A percentile compares a stretch with the other conserved stretches of the same genome.
Evolutionary conservation across 805 yeast species (phyloP).

Genomic region (Sugiyamaella boreocaroliniensis): DNA sequence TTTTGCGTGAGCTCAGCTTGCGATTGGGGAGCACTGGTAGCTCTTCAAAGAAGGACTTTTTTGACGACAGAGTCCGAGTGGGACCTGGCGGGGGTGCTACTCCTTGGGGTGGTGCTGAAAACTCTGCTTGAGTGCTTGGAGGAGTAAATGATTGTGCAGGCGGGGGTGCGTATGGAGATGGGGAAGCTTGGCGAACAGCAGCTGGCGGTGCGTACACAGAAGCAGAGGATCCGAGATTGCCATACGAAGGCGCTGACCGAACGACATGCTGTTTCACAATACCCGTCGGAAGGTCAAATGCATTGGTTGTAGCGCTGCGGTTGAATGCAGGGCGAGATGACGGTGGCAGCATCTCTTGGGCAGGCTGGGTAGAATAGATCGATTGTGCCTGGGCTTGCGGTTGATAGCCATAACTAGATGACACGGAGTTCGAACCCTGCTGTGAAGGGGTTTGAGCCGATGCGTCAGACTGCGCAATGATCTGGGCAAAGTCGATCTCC

Average conservation of each 20-base stretch:
- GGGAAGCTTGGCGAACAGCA: conserved; percentile 2
- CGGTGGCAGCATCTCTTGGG: conserved; percentile 5
- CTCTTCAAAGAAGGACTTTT: conserved; percentile 53
- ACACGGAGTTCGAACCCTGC: conserved; percentile 1
- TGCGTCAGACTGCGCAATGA: conserved; percentile 4
- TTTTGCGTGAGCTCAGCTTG: conserved; percentile 15
- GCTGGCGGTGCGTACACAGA: conserved; percentile 15
- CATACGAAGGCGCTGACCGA: conserved; percentile 19
- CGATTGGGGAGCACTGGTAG: conserved; percentile 38
- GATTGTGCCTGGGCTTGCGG: conserved; percentile 7
- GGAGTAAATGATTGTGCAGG: background rate
- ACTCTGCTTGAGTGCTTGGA: background rate
- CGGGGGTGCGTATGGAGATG: background rate
- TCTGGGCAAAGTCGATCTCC: conserved; percentile 6
- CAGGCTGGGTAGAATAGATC: conserved; percentile 4
- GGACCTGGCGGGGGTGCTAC: conserved; percentile 9
- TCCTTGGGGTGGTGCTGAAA: background rate
- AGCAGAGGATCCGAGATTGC: conserved; percentile 4
- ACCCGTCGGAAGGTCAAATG: conserved; percentile 31
- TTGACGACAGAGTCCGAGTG: conserved; percentile 14
- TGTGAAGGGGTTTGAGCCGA: conserved; percentile 6
- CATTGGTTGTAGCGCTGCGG: conserved; percentile 16
- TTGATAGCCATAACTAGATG: background rate
- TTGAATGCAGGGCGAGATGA: conserved; percentile 16
- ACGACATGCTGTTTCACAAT: conserved; percentile 25